Evolutionary conservation across 306 rosid genomes (phyloP), one percentile per base, ranked within the genome.

Genomic region (Rosa multiflora): DNA sequence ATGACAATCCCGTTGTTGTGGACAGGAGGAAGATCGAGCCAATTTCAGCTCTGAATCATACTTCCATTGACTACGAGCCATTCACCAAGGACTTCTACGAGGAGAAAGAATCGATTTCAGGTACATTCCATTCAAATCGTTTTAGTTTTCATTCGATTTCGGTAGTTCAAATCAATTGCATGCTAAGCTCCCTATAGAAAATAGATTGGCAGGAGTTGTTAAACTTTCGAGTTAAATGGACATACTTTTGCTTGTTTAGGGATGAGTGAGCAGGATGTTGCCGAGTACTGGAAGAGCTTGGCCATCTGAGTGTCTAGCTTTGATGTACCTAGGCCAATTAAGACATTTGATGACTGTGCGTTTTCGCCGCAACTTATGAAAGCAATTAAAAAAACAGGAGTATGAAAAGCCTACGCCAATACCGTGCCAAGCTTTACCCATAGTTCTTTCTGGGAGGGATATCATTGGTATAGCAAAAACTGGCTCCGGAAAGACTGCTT

Each of bases 401-500:
- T 95, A 95, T 73, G 97, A 88, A 85, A 92, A 90, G 82, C 99
- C 99, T 11, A 95, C 99, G 2, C 76, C 92, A 29, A 95, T 95
- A 80, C 99, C 93, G 72, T 92, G 99, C 82, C 98, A 91, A 67
- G 97, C 99, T 84, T 79, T 95, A 18, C 96, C 99, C 0, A 83
- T 89, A 81, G 94, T 90, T 82, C 97, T 92, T 73, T 91, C 99
- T 13, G 98, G 99, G 58, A 86, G 92, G 76, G 99, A 95, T 85
- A 82, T 93, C 29, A 95, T 93, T 80, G 99, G 97, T 53, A 95
- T 95, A 81, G 99, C 99, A 3, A 95, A 93, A 87, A 95, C 99
- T 8, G 99, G 99, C 83, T 95, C 99, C 4, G 99, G 99, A 80
- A 95, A 95, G 83, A 95, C 99, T 81, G 99, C 98, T 68, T 86